Evolutionary conservation across 768 basidiomycete species (phyloP).

Genomic region (Termitomyces sp.): DNA sequence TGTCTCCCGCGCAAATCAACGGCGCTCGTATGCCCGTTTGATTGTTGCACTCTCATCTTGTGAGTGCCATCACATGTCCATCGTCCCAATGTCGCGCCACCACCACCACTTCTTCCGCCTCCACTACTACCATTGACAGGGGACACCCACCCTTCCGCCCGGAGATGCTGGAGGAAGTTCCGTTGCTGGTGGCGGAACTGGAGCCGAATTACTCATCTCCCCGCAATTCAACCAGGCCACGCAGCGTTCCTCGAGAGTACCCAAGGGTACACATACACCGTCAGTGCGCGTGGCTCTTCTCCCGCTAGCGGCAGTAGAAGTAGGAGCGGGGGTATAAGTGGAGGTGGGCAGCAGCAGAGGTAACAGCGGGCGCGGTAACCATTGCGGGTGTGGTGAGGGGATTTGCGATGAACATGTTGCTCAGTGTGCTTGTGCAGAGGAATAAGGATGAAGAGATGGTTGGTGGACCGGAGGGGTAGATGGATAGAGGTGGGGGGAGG

Average conservation of each 20-base stretch:
- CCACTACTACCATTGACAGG: constrained; percentile 21
- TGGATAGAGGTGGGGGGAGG: constrained; percentile 34
- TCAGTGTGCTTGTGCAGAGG: constrained; percentile 75
- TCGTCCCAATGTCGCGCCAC: constrained; percentile 14
- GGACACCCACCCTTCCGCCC: constrained; percentile 31
- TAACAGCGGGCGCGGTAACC: too few relatives aligned
- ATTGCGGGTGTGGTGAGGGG: too few relatives aligned
- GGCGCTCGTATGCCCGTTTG: constrained; percentile 1
- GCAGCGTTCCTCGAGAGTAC: constrained; percentile 15
- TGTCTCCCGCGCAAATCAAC: constrained; percentile 10
- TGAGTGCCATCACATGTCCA: too few relatives aligned
- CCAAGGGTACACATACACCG: constrained; percentile 12
- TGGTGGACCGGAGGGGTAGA: constrained; percentile 23
- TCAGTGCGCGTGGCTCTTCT: neutral
- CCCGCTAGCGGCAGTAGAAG: constrained; percentile 19
- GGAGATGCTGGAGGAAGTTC: constrained; percentile 1
- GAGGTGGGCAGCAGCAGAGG: too few relatives aligned
- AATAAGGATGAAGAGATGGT: constrained; percentile 82
- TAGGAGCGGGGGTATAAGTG: constrained; percentile 27
- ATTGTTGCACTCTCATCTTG: too few relatives aligned
- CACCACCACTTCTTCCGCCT: constrained; percentile 27
- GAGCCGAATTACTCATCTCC: constrained; percentile 26
- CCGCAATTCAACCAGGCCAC: constrained; percentile 59
- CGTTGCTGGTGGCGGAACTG: too few relatives aligned
- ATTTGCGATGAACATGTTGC: constrained; percentile 49